phyloP scores from a whole-genome alignment of 1,139 yeast genomes.

The Candida sojae region DNA sequence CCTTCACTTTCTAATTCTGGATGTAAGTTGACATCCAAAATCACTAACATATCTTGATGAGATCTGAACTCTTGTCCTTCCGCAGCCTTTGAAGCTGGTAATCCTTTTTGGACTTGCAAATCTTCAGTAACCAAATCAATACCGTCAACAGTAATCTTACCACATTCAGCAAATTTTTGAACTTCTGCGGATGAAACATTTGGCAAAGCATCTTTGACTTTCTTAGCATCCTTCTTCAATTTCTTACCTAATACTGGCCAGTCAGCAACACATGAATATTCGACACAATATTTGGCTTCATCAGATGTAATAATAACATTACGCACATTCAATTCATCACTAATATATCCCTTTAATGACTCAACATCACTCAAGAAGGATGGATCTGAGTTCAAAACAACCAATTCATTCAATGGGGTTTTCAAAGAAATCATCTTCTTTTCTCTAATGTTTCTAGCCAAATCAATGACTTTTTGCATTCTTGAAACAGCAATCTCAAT shows the following conservation, averaged over 20 bases:
- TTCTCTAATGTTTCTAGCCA: slow-evolving; percentile 96
- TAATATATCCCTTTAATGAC: slow-evolving; percentile 73
- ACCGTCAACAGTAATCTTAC: slow-evolving; percentile 84
- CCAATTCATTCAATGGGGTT: slow-evolving; percentile 88
- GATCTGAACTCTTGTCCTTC: slow-evolving; percentile 85
- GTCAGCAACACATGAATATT: slow-evolving; percentile 93
- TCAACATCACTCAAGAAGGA: slow-evolving; percentile 77
- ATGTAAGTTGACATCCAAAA: slow-evolving; percentile 84
- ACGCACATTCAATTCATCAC: slow-evolving; percentile 91
- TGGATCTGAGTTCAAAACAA: slow-evolving; percentile 79
- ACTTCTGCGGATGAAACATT: slow-evolving; percentile 78
- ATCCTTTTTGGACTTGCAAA: slow-evolving; percentile 84
- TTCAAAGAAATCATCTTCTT: slow-evolving; percentile 91
- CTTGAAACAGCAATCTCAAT: slow-evolving; percentile 86
- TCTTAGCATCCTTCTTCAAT: slow-evolving; percentile 89
- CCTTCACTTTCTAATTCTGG: slow-evolving; percentile 93
- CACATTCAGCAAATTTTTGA: slow-evolving; percentile 68
- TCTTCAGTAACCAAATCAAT: slow-evolving; percentile 87
- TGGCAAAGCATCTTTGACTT: slow-evolving; percentile 93
- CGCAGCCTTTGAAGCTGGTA: slow-evolving; percentile 59
- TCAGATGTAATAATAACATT: slow-evolving; percentile 86
- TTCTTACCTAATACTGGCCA: slow-evolving; percentile 99
- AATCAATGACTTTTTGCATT: slow-evolving; percentile 96
- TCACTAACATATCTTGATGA: slow-evolving; percentile 84
- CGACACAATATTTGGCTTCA: slow-evolving; percentile 89